A percentile compares a stretch with the other conserved stretches of the same genome.
These are phyloP conservation scores for Pseudofabraea citricarpa DNA, from an alignment of 2,329 filamentous ascomycete genomes.

Conservation along the genomic window DNA sequence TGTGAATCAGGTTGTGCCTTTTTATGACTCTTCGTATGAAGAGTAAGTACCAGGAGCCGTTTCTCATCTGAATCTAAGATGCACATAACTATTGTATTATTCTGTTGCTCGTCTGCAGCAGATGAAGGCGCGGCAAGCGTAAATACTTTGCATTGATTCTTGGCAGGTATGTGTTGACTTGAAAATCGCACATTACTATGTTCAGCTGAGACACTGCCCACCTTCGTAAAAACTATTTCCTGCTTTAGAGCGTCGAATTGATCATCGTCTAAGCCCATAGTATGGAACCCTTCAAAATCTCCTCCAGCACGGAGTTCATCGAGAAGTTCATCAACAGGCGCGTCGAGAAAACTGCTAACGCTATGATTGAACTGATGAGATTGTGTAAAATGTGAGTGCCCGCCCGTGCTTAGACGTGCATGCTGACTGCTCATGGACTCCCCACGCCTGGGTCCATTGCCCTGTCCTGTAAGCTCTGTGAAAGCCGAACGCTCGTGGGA, in stretches of 20 bases:
- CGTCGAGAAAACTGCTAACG: constrained; percentile 60
- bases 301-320: constrained; percentile 61
- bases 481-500: constrained; percentile 81
- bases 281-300: constrained; percentile 64
- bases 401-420: constrained; percentile 50
- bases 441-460: constrained; percentile 33
- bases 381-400: constrained; percentile 18
- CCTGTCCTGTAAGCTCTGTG: constrained; percentile 53
- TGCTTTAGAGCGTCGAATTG: constrained; percentile 66
- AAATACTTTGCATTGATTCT: constrained; percentile 58
- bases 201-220: constrained; percentile 62
- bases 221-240: constrained; percentile 67
- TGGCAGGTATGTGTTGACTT: constrained; percentile 46
- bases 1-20: constrained; percentile 9
- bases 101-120: constrained; percentile 46
- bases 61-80: constrained; percentile 66
- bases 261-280: constrained; percentile 68
- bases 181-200: constrained; percentile 58
- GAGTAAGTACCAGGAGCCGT: constrained; percentile 60
- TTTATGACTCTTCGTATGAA: constrained; percentile 42
- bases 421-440: constrained; percentile 71
- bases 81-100: constrained; percentile 57
- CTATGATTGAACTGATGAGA: constrained; percentile 32
- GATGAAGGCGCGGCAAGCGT: constrained; percentile 58
- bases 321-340: constrained; percentile 63